Evolutionary conservation across 1,139 yeast genomes (phyloP).

Genomic region (Zhuliangozyma parablackwelliae): DNA sequence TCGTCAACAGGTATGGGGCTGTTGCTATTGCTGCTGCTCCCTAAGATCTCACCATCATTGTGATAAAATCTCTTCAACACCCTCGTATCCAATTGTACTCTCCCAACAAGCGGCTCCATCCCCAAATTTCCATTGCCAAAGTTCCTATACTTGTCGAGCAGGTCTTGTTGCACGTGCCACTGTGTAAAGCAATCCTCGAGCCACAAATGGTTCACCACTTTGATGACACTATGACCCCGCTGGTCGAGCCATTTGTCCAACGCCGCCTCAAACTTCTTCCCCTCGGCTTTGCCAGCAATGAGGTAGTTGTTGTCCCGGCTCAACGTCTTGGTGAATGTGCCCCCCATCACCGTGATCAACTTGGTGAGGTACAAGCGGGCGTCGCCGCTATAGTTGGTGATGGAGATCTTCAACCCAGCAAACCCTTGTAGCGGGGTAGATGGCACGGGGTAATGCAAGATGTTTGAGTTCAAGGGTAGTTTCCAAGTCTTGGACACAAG

Average conservation of each 20-base stretch:
- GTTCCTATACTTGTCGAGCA: constrained; percentile 41
- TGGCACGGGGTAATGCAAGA: constrained; percentile 75
- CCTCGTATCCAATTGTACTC: constrained; percentile 39
- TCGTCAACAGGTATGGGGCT: constrained; percentile 21
- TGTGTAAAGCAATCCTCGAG: constrained; percentile 72
- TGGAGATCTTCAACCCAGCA: constrained; percentile 51
- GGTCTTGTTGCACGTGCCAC: constrained; percentile 51
- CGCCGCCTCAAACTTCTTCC: constrained; percentile 76
- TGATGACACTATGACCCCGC: constrained; percentile 33
- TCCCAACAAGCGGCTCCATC: constrained; percentile 47
- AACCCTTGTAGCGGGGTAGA: constrained; percentile 47
- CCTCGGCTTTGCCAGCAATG: constrained; percentile 62
- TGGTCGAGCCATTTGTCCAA: constrained; percentile 47
- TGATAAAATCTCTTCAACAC: constrained; percentile 37
- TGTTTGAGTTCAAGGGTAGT: constrained; percentile 48
- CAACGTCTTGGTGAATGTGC: constrained; percentile 66
- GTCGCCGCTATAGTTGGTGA: constrained; percentile 83
- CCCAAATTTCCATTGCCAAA: constrained; percentile 37
- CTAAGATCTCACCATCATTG: constrained; percentile 11
- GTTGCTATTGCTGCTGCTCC: constrained; percentile 11
- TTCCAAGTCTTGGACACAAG: constrained; percentile 53
- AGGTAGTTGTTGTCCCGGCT: constrained; percentile 67
- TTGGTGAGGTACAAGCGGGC: constrained; percentile 67
- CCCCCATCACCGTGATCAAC: constrained; percentile 71
- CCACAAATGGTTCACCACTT: constrained; percentile 79